These are phyloP conservation scores for Eucalyptus regnans DNA, from an alignment of 345 rosid genomes.

Conservation along the genomic window DNA sequence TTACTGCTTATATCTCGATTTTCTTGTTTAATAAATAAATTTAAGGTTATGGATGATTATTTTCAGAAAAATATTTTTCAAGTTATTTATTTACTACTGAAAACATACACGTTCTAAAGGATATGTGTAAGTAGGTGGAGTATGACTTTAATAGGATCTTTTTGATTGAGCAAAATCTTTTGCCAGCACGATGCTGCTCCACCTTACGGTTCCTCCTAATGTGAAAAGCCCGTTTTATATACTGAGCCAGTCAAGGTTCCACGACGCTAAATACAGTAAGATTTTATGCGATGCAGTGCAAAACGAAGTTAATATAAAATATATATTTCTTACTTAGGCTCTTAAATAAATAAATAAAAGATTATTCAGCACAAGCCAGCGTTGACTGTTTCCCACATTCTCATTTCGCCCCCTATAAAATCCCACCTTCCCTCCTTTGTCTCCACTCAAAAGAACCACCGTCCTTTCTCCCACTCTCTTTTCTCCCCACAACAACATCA, in stretches of 20 bases:
- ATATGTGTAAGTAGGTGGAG: background rate
- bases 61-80: too few relatives aligned
- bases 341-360: rapidly evolving
- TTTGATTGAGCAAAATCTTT: background rate
- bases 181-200: background rate
- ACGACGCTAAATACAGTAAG: background rate
- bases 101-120: too few relatives aligned
- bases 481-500: background rate
- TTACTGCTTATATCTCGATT: too few relatives aligned
- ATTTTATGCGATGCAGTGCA: background rate
- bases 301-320: background rate
- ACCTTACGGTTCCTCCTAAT: background rate
- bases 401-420: background rate
- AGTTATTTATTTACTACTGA: rapidly evolving
- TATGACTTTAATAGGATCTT: background rate
- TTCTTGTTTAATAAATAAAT: background rate
- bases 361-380: background rate
- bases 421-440: background rate
- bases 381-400: background rate
- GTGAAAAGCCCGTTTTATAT: background rate
- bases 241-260: background rate
- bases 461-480: background rate
- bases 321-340: background rate
- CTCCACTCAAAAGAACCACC: background rate
- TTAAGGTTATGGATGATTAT: too few relatives aligned